Conservation (phyloP, 768 basidiomycete genomes). For the Boletus rufocinnamomeus region DNA sequence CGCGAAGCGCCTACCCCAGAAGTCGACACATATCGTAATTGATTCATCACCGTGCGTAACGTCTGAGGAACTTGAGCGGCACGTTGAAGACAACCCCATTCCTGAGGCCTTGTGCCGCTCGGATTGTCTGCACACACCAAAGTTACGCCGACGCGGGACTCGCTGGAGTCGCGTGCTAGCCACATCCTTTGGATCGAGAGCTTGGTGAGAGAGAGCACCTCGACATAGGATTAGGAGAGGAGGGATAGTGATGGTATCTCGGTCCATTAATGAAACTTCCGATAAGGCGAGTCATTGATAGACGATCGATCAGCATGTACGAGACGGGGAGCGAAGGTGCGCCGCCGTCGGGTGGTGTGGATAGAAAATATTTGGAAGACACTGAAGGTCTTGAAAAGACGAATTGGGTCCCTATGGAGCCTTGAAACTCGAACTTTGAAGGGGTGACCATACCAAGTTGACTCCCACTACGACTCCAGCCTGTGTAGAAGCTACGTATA, state of each 20-base stretch:
- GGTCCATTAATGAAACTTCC: neutral
- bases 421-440: too few relatives aligned
- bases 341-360: neutral
- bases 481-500: neutral
- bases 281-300: constrained; percentile 1
- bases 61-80: too few relatives aligned
- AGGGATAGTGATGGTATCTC: neutral
- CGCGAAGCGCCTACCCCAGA: neutral
- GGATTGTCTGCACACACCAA: neutral
- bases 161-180: neutral
- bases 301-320: neutral
- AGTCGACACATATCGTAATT: neutral
- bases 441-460: too few relatives aligned
- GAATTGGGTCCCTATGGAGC: too few relatives aligned
- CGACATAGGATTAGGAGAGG: neutral
- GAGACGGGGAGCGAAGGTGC: neutral
- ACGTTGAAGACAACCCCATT: neutral
- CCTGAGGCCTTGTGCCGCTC: neutral
- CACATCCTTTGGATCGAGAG: neutral
- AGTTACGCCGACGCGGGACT: neutral
- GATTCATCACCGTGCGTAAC: too few relatives aligned
- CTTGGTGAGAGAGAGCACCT: neutral
- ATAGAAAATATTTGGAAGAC: neutral
- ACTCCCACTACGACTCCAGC: neutral
- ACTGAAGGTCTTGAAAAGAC: too few relatives aligned